These are phyloP conservation scores for Parmelia sp. DNA, from an alignment of 495 filamentous ascomycete genomes.

Conservation along the genomic window DNA sequence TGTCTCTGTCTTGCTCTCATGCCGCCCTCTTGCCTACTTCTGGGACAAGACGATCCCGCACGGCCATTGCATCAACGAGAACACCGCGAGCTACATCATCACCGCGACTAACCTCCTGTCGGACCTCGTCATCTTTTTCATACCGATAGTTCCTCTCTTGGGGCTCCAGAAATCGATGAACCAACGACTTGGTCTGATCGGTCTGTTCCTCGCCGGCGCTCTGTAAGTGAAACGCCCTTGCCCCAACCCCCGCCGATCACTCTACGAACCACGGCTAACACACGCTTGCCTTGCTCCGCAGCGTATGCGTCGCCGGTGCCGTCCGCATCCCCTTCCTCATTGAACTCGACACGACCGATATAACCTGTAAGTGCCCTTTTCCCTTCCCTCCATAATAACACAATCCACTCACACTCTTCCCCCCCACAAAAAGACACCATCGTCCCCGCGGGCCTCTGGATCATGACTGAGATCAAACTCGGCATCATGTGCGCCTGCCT, in stretches of 20 bases:
- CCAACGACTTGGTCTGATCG: constrained; percentile 29
- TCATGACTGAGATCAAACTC: constrained; percentile 33
- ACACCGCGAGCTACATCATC: constrained; percentile 29
- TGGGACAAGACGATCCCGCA: constrained; percentile 44
- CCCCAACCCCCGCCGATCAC: too few species aligned
- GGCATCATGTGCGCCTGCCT: constrained; percentile 42
- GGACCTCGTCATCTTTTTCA: constrained; percentile 34
- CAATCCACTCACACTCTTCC: too few species aligned
- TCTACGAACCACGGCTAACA: background rate
- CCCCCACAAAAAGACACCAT: too few species aligned
- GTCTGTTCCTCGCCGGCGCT: constrained; percentile 22
- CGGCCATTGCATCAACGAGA: constrained; percentile 45
- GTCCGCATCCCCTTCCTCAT: constrained; percentile 20
- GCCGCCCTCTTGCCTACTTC: constrained; percentile 46
- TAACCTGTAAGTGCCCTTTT: too few species aligned
- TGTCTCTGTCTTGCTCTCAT: constrained; percentile 43
- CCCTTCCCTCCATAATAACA: too few species aligned
- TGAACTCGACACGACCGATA: constrained; percentile 11
- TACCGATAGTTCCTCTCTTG: constrained; percentile 43
- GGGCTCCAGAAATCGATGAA: constrained; percentile 33
- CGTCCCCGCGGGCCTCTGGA: constrained; percentile 17
- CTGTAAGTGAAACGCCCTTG: constrained; percentile 21
- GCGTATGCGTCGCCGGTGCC: constrained; percentile 21
- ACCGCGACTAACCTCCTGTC: constrained; percentile 28
- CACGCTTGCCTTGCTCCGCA: background rate